Percentiles rank a stretch among this genome's conserved stretches.
Evolutionary conservation across 1,284 basidiomycete species (phyloP).

Genomic region (Ceratobasidium sp.): DNA sequence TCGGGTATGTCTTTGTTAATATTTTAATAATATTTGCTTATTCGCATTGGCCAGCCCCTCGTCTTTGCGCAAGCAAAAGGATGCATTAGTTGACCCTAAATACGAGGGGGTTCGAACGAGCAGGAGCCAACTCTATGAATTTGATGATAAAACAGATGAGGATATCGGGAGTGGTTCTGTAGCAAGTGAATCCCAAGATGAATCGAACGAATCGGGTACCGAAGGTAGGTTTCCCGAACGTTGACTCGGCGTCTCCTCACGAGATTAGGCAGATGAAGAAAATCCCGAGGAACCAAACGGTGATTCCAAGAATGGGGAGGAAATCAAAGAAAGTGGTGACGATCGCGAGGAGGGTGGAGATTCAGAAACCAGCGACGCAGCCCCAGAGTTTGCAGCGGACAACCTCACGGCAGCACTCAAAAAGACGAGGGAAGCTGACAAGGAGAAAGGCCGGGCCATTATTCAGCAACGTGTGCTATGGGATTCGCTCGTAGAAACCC

Average conservation of each 20-base stretch:
- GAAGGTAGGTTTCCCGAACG: conserved; percentile 3
- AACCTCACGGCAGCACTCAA: conserved; percentile 62
- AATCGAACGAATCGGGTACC: conserved; percentile 54
- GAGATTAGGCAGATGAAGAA: conserved; percentile 50
- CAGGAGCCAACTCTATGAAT: conserved; percentile 59
- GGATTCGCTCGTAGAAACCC: conserved; percentile 81
- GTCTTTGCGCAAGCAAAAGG: conserved; percentile 65
- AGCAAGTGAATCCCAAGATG: conserved; percentile 65
- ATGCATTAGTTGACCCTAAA: conserved; percentile 70
- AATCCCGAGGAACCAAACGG: conserved; percentile 53
- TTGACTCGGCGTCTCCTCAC: neutral
- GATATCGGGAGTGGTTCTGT: conserved; percentile 42
- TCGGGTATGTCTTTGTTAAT: conserved; percentile 63
- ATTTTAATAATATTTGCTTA: conserved; percentile 32
- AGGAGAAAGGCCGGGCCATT: conserved; percentile 76
- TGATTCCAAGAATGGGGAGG: conserved; percentile 51
- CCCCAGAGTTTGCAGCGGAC: conserved; percentile 48
- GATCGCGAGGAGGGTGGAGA: conserved; percentile 51
- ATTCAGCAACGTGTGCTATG: conserved; percentile 69
- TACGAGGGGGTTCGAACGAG: conserved; percentile 73
- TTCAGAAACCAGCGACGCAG: conserved; percentile 52
- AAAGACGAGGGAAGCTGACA: conserved; percentile 65
- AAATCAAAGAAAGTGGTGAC: conserved; percentile 54
- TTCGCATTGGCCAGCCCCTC: conserved; percentile 61
- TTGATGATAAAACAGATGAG: conserved; percentile 49